Conservation (phyloP, 2,329 filamentous ascomycete species). For the Atkinsonella hypoxylon region DNA sequence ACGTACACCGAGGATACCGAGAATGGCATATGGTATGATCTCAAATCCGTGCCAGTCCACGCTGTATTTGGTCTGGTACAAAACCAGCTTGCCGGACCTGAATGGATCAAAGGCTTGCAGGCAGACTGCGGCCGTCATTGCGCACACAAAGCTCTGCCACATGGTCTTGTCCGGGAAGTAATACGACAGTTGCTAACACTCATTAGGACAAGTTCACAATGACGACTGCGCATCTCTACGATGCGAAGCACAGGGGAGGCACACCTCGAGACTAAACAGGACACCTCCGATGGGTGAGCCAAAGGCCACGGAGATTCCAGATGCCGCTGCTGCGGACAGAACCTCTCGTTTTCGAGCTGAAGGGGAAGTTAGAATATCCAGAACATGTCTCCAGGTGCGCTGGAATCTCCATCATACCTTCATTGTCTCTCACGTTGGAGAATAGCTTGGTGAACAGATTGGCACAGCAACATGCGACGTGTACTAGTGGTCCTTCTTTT, state of each 20-base stretch:
- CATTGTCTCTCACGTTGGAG: slow-evolving; percentile 65
- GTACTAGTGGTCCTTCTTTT: slow-evolving; percentile 89
- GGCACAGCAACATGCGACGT: slow-evolving; percentile 93
- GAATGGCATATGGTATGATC: slow-evolving; percentile 71
- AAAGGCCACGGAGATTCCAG: slow-evolving; percentile 88
- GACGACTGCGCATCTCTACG: no score
- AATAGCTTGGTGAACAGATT: slow-evolving; percentile 91
- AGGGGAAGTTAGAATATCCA: not conserved
- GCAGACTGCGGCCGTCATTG: slow-evolving; percentile 94
- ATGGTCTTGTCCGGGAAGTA: slow-evolving; percentile 99
- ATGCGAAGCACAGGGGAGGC: slow-evolving; percentile 4
- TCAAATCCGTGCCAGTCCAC: slow-evolving; percentile 92
- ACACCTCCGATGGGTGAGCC: slow-evolving; percentile 90
- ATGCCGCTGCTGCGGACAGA: slow-evolving; percentile 80
- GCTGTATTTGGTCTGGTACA: slow-evolving; percentile 92
- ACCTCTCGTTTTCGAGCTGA: slow-evolving; percentile 84
- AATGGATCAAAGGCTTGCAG: slow-evolving; percentile 91
- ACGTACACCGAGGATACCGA: slow-evolving; percentile 68
- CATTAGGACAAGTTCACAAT: not conserved
- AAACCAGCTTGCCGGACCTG: slow-evolving; percentile 83
- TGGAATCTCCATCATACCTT: slow-evolving; percentile 47
- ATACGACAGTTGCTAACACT: slow-evolving; percentile 70
- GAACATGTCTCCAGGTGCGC: not conserved
- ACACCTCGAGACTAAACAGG: slow-evolving; percentile 81
- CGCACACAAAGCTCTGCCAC: slow-evolving; percentile 99